Evolutionary conservation across 108 stramenopile species (phyloP).

Genomic region (Discostella stelligeroides): DNA sequence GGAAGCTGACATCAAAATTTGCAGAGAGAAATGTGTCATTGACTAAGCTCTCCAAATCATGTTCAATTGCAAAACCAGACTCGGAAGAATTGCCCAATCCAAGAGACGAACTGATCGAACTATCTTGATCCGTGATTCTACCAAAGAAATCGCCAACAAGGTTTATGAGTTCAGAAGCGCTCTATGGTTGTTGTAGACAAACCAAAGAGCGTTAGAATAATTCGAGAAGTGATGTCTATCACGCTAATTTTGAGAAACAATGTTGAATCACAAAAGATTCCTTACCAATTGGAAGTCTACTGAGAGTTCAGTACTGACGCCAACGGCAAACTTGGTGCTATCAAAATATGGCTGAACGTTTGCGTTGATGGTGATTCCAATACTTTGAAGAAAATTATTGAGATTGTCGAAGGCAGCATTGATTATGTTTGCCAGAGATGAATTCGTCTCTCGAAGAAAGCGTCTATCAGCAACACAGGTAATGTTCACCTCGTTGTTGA

Average conservation of each 20-base stretch:
- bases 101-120: background rate
- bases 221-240: too few relatives aligned
- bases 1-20: constrained; percentile 25
- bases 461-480: constrained; percentile 1
- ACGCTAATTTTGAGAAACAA: too few relatives aligned
- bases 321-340: constrained; percentile 5
- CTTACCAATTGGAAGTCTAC: constrained; percentile 6
- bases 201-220: background rate
- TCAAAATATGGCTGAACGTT: constrained; percentile 13
- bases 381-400: background rate
- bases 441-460: constrained; percentile 8
- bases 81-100: constrained; percentile 2
- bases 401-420: constrained; percentile 8
- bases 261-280: too few relatives aligned
- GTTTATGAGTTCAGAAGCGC: background rate
- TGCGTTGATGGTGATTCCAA: constrained; percentile 12
- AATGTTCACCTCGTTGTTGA: background rate
- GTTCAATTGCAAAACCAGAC: background rate
- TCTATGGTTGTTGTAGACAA: too few relatives aligned
- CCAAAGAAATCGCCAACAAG: background rate
- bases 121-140: constrained; percentile 2
- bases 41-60: background rate
- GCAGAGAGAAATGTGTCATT: constrained; percentile 17
- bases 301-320: background rate
- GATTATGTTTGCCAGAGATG: constrained; percentile 4